phyloP scores from a whole-genome alignment of 805 yeast genomes.

The Barnettozyma pratensis region DNA sequence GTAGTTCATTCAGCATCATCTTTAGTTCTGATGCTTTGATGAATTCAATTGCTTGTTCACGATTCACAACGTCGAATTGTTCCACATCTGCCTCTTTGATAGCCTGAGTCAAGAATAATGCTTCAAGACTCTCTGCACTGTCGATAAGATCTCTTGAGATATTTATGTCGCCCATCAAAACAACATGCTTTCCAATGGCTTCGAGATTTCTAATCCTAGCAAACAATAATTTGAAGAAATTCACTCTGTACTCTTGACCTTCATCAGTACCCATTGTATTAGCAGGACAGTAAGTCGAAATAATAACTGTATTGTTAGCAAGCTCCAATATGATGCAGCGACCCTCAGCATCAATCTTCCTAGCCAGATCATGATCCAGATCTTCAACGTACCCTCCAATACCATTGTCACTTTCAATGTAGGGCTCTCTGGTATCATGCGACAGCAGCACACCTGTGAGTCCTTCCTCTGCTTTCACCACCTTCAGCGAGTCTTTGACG shows the following conservation, averaged over 20 bases:
- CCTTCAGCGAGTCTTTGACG: slow-evolving; percentile 38
- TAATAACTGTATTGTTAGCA: slow-evolving; percentile 52
- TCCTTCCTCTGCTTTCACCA: slow-evolving; percentile 84
- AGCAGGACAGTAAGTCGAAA: slow-evolving; percentile 86
- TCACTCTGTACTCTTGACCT: slow-evolving; percentile 53
- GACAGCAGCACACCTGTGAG: slow-evolving; percentile 57
- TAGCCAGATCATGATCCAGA: slow-evolving; percentile 31
- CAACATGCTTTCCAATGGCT: slow-evolving; percentile 57
- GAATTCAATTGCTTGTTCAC: slow-evolving; percentile 28
- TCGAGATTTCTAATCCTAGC: slow-evolving; percentile 54
- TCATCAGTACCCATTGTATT: slow-evolving; percentile 68
- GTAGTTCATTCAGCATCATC: slow-evolving; percentile 40
- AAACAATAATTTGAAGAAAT: slow-evolving; percentile 56
- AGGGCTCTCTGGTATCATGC: slow-evolving; percentile 17
- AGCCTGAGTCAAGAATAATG: slow-evolving; percentile 33
- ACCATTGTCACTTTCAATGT: slow-evolving; percentile 21
- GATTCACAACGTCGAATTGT: slow-evolving; percentile 34
- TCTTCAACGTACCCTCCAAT: slow-evolving; percentile 71
- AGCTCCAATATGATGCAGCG: slow-evolving; percentile 74
- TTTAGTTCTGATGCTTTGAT: slow-evolving; percentile 37
- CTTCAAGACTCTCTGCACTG: slow-evolving; percentile 63
- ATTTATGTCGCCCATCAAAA: slow-evolving; percentile 87
- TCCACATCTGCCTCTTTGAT: slow-evolving; percentile 25
- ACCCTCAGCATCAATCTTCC: slow-evolving; percentile 75
- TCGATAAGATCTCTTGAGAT: slow-evolving; percentile 78